phyloP scores from a whole-genome alignment of 768 basidiomycete species.

The Suillus brevipes region DNA sequence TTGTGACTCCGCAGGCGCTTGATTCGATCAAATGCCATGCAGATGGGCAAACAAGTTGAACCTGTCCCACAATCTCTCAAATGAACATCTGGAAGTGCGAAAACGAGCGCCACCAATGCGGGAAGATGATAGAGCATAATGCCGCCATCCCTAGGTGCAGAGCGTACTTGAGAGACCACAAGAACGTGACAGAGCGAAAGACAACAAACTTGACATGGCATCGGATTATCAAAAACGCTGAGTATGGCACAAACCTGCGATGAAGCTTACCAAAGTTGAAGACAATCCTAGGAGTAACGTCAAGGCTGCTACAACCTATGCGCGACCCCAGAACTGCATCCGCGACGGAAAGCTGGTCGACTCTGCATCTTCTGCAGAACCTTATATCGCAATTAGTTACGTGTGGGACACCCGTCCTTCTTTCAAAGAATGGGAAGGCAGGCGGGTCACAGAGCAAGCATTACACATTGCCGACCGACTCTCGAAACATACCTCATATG shows the following conservation, averaged over 20 bases:
- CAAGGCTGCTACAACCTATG: neutral
- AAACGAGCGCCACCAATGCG: constrained; percentile 8
- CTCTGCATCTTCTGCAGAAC: constrained; percentile 3
- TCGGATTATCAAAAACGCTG: constrained; percentile 1
- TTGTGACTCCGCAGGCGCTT: neutral
- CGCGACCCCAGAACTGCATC: constrained; percentile 6
- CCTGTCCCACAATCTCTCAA: neutral
- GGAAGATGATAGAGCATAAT: constrained; percentile 1
- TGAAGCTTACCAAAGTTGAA: constrained; percentile 7
- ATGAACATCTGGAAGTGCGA: constrained; percentile 8
- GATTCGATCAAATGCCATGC: neutral
- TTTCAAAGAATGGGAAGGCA: constrained; percentile 10
- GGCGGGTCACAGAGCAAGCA: constrained; percentile 10
- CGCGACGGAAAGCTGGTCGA: constrained; percentile 11
- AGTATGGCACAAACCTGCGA: constrained; percentile 1
- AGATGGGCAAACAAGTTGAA: neutral
- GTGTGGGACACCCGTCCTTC: constrained; percentile 5
- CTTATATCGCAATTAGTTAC: constrained; percentile 7
- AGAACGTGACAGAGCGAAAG: constrained; percentile 6
- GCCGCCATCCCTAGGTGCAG: neutral
- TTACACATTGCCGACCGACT: constrained; percentile 7
- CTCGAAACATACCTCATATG: constrained; percentile 9
- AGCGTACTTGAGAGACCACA: constrained; percentile 6
- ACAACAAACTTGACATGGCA: constrained; percentile 1
- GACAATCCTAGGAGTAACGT: neutral